Base-by-base conservation (phyloP, 768 basidiomycete species). In the Leccinum subgranulosum region DNA sequence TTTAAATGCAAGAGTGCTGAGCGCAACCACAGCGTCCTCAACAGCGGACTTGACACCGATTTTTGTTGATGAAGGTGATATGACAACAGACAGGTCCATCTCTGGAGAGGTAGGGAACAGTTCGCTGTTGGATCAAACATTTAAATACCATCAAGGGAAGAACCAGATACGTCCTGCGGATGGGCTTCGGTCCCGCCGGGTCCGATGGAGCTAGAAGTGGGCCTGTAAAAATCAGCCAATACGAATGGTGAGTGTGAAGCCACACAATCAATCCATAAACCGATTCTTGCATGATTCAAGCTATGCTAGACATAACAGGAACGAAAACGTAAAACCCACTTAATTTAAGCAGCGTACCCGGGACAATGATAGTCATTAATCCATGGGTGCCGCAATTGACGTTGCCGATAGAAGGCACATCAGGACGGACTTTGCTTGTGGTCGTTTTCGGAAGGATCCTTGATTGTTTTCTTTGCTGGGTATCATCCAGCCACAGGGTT, bases 1-100 rank as follows among this genome's bases (percentile, higher is more conserved):
- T 50, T 46, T 49, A 15, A 53, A 52, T 25, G 53, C 47, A 19
- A 58, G 36, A 36, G 54, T 15, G 5, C n/a, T 50, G 12, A 59
- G 56, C 27, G 57, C 31, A 19, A 55, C 39, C 15, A 56, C 36
- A 9, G 53, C 39, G 4, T 57, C 51, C 27, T 54, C 52, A 6
- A 49, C 33, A 25, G 51, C 52, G 19, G 46, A 47, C 7, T 27
- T 41, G 19, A 47, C 28, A 2, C 51, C 52, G 11, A 28, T 46
- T 15, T 56, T 54, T 10, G 29, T 36, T 10, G 55, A 8, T 12
- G 55, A 41, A 29, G 41, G 46, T 31, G 56, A 36, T 25, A 53
- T 53, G n/a, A 49, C 19, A 17, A 17, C 23, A 28, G 41, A 10
- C 11, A 41, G 12, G 29, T 39, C 46, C 61, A 64, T 60, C 25